These are phyloP conservation scores for Alternaria triticimaculans DNA, from an alignment of 2,329 filamentous ascomycete genomes.

Conservation along the genomic window DNA sequence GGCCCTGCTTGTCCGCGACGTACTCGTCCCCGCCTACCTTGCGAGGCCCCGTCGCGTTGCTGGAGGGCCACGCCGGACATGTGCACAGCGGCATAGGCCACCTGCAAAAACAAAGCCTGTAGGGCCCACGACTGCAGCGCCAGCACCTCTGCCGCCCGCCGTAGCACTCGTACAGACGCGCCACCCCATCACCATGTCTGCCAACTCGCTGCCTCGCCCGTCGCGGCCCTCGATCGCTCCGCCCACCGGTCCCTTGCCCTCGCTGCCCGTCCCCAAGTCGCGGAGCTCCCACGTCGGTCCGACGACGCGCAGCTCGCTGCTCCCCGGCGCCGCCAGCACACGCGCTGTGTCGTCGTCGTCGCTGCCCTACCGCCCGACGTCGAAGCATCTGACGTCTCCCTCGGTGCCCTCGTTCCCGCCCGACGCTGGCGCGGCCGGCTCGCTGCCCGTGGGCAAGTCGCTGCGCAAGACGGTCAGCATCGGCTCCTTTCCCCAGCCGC, in stretches of 20 bases:
- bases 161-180: slow-evolving; percentile 10
- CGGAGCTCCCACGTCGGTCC: slow-evolving; percentile 60
- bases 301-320: slow-evolving; percentile 37
- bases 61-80: slow-evolving; percentile 30
- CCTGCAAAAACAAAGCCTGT: slow-evolving; percentile 18
- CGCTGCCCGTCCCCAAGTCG: slow-evolving; percentile 75
- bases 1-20: slow-evolving; percentile 20
- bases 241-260: slow-evolving; percentile 74
- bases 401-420: slow-evolving; percentile 59
- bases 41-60: slow-evolving; percentile 6
- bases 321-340: slow-evolving; percentile 32
- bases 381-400: slow-evolving; percentile 39
- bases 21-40: not conserved
- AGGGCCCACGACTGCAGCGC: slow-evolving; percentile 18
- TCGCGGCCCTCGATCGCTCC: slow-evolving; percentile 69
- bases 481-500: slow-evolving; percentile 90
- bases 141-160: slow-evolving; percentile 6
- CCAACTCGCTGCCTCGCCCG: slow-evolving; percentile 70
- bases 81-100: slow-evolving; percentile 31
- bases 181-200: slow-evolving; percentile 45
- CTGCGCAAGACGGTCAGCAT: slow-evolving; percentile 91
- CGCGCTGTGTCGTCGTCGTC: slow-evolving; percentile 46
- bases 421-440: slow-evolving; percentile 45
- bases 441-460: slow-evolving; percentile 62
- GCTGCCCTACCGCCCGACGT: slow-evolving; percentile 33